Conservation (phyloP, 2,329 filamentous ascomycete species). For the Alternaria arborescens region DNA sequence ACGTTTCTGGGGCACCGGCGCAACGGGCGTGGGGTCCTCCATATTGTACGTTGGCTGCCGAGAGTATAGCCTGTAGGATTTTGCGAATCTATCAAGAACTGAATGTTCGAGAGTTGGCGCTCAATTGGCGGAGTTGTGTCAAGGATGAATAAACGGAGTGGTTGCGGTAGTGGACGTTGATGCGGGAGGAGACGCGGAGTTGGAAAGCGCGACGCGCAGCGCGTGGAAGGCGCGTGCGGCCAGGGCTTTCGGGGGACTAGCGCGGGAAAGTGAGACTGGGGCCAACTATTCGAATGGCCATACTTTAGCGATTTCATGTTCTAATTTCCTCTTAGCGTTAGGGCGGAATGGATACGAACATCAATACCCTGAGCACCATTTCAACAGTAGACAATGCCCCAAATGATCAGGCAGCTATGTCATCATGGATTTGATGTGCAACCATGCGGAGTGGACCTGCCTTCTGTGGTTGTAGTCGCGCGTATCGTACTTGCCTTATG, state of each 20-base stretch:
- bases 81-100: neutral
- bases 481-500: conserved; percentile 4
- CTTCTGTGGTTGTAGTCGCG: neutral
- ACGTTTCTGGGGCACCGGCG: conserved; percentile 42
- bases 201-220: conserved; percentile 37
- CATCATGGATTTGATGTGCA: neutral
- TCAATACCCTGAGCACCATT: neutral
- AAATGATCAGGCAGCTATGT: neutral
- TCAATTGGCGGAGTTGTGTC: conserved; percentile 4
- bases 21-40: conserved; percentile 36
- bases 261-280: neutral
- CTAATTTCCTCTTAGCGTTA: conserved; percentile 17
- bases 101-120: neutral
- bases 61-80: conserved; percentile 2
- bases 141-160: conserved; percentile 14
- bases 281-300: conserved; percentile 5
- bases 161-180: conserved; percentile 20
- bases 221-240: conserved; percentile 26
- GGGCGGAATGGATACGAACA: conserved; percentile 3
- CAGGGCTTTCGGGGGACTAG: conserved; percentile 14
- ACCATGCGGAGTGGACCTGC: neutral
- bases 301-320: conserved; percentile 12
- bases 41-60: conserved; percentile 25
- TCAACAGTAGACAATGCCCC: neutral
- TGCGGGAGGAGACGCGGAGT: conserved; percentile 33